Evolutionary conservation across 73 alveolate species (phyloP).

Genomic region (Halteria grandinella): DNA sequence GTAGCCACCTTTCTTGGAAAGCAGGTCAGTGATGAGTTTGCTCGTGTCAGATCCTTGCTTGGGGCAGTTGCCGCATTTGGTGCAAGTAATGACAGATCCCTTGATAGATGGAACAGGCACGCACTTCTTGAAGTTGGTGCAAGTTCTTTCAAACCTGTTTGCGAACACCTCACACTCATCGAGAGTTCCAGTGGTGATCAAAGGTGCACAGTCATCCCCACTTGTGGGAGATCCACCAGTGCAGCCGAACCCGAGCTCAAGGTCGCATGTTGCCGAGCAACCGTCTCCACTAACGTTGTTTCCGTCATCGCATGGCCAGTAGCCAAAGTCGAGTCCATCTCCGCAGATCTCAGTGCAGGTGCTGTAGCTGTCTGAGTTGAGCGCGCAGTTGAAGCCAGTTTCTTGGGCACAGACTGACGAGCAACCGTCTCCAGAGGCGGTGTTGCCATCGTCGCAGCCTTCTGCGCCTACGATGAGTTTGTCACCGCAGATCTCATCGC

Average conservation of each 20-base stretch:
- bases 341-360: conserved; percentile 57
- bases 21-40: no score
- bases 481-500: conserved; percentile 53
- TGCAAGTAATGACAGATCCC: no score
- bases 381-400: conserved; percentile 35
- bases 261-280: neutral
- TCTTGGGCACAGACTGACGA: conserved; percentile 39
- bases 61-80: neutral
- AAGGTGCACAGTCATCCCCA: no score
- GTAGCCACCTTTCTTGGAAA: neutral
- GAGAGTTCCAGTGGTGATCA: neutral
- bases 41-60: neutral
- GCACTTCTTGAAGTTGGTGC: neutral
- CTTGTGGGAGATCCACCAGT: no score
- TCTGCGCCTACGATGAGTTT: conserved; percentile 13
- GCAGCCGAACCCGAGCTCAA: neutral
- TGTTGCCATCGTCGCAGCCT: conserved; percentile 56
- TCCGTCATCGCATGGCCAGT: conserved; percentile 49
- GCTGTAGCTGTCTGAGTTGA: no score
- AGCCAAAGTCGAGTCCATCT: conserved; percentile 44
- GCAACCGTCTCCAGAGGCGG: conserved; percentile 56
- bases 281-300: conserved; percentile 51
- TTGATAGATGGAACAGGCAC: neutral
- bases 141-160: neutral
- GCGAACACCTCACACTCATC: neutral